Evolutionary conservation across 208 protist species (phyloP).

Genomic region (Trypanosoma rangeli): DNA sequence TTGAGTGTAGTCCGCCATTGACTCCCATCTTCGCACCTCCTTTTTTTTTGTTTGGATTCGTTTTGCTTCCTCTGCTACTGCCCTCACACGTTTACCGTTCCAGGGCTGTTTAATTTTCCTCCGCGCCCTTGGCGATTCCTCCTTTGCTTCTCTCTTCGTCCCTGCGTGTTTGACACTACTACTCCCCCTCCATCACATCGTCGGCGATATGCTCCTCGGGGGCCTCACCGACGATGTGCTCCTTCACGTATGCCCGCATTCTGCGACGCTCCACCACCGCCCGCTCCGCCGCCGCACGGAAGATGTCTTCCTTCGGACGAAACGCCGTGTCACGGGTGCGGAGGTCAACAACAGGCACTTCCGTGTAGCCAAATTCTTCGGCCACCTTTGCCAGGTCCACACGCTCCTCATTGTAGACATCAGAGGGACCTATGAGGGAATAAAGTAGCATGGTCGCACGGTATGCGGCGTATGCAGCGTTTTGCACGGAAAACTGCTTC

Average conservation of each 20-base stretch:
- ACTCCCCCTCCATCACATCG: not conserved
- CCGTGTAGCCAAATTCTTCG: constrained; percentile 73
- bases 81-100: not conserved
- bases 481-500: constrained; percentile 62
- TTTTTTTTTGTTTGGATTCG: constrained; percentile 1
- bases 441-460: constrained; percentile 68
- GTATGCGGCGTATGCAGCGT: constrained; percentile 64
- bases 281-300: constrained; percentile 49
- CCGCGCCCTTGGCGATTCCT: not conserved
- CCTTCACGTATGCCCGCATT: constrained; percentile 39
- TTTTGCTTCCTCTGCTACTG: not conserved
- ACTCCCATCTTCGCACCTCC: not conserved
- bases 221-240: constrained; percentile 45
- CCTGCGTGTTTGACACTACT: not conserved
- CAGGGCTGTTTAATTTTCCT: not conserved
- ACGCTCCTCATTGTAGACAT: constrained; percentile 57
- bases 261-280: constrained; percentile 29
- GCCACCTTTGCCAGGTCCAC: constrained; percentile 53
- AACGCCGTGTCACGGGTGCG: constrained; percentile 69
- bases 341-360: constrained; percentile 69
- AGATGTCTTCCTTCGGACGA: constrained; percentile 74
- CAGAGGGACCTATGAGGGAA: constrained; percentile 50
- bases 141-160: constrained; percentile 3
- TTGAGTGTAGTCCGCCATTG: not conserved
- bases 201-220: constrained; percentile 45